Base-by-base conservation (phyloP, 768 basidiomycete species). In the Pulveroboletus sp. region DNA sequence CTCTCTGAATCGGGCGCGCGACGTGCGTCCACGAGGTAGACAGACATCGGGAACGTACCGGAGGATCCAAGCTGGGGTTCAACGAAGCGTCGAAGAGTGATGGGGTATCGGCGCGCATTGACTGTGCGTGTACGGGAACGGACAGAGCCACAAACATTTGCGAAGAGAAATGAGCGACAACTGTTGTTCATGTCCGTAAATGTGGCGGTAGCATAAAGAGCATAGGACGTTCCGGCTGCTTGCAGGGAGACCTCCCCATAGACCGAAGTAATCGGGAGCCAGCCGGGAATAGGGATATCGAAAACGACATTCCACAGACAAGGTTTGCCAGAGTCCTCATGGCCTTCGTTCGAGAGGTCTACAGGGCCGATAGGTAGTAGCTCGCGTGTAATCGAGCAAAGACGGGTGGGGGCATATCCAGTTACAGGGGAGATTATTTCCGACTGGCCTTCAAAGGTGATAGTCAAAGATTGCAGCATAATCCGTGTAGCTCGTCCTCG, bases 361-460 rank as follows among this genome's bases (percentile, higher is more conserved):
- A 87, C 54, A 10, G 80, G 73, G 10, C 73, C 73, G n/a, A 64
- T 59, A 15, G 47, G 53, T 26, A 69, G 47, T 18, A 94, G 76
- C 57, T 88, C 81, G 42, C 80, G 79, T 17, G 82, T 79, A 43
- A 86, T 63, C 14, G 79, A 73, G 61, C 83, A 86, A 14, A 95
- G 71, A 39, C 91, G 84, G 28, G 82, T 49, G 8, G 82, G 76
- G 12, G 78, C 73, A 63, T 94, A 94, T 51, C 87, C 82, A 30
- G 80, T 77, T 36, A 68, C 69, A 6, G 79, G 76, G 10, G 83
- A 79, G 52, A 85, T 72, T 21, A 83, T 75, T 64, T 95, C 93
- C 17, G 82, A 77, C 67, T 92, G 89, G 26, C 93, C 93, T 60
- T 96, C 93, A 50, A 96, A 90, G 4, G 80, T 82, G 57, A 96